Evolutionary conservation across 2,329 filamentous ascomycete species (phyloP).

Genomic region (Chaetomium globosum): DNA sequence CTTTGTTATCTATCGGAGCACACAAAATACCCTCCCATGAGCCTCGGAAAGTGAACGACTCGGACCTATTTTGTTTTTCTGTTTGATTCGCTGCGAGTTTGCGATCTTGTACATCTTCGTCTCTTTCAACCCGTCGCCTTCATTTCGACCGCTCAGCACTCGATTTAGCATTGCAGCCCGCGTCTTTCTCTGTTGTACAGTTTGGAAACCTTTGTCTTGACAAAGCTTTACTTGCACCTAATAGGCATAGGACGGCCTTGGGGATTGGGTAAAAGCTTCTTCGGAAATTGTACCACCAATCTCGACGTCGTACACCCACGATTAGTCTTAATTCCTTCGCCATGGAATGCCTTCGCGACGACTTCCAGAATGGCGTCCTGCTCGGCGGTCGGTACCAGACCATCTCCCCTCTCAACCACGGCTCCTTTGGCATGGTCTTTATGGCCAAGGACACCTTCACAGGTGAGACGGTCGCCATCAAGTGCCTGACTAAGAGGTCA

Average conservation of each 20-base stretch:
- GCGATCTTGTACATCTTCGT: constrained; percentile 39
- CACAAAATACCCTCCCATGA: constrained; percentile 48
- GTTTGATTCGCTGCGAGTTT: constrained; percentile 35
- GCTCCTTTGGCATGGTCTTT: constrained; percentile 98
- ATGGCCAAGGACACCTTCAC: constrained; percentile 80
- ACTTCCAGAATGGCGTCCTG: constrained; percentile 76
- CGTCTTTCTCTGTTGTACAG: constrained; percentile 31
- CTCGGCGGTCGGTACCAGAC: constrained; percentile 89
- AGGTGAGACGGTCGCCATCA: constrained; percentile 84
- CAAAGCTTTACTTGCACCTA: constrained; percentile 33
- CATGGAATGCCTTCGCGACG: constrained; percentile 85
- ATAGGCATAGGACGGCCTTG: constrained; percentile 36
- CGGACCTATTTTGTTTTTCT: constrained; percentile 43
- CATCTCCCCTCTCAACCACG: constrained; percentile 93
- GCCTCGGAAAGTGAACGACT: constrained; percentile 51
- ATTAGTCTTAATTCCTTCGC: constrained; percentile 39
- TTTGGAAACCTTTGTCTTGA: constrained; percentile 34
- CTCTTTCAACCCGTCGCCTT: constrained; percentile 35
- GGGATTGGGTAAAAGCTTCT: constrained; percentile 29
- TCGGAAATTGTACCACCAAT: constrained; percentile 35
- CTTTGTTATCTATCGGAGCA: constrained; percentile 45
- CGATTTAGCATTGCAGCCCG: constrained; percentile 23
- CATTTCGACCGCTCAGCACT: constrained; percentile 20
- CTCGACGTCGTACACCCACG: constrained; percentile 29
- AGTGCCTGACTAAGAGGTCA: constrained; percentile 85